Evolutionary conservation across 2,329 filamentous ascomycete species (phyloP), one percentile per base, ranked within the genome.

Genomic region (Geosmithia flava): DNA sequence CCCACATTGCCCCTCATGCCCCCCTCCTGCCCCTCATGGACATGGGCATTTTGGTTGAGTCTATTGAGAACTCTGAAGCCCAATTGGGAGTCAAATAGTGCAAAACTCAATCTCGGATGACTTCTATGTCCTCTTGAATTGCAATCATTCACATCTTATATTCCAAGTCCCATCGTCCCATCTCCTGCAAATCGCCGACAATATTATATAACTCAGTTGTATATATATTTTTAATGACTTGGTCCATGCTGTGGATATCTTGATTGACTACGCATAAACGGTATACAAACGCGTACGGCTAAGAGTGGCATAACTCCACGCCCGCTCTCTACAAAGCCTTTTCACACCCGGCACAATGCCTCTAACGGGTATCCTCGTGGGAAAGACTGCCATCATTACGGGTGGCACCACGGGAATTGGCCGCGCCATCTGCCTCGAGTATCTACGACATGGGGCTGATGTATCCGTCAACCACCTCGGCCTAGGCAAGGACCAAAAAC

Each of bases 321-420:
- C 3, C 33, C 11, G 33, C 11, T 16, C 33, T 37, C 6, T 11
- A 30, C 20, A 27, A 20, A 27, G 10, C 6, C 43, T 44, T 44
- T 19, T 30, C 29, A n/a, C 29, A 44, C 23, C 44, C 13, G 44
- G 16, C 44, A 45, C 30, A 50, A 75, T 75, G 71, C 60, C 69
- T 43, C 58, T 66, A 17, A 70, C 70, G 20, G 59, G 62, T 54
- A 74, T 93, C 55, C 79, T 94, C 49, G 61, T 68, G 48, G 80
- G 78, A 63, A 94, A 94, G 66, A 83, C 82, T 13, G 87, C 87
- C 65, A 85, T 88, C 61, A 88, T 95, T 58, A 95, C 88, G 0
- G 88, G 89, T 53, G 88, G 86, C 49, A 83, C 84, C 3, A 94
- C 87, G 1, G 88, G 88, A 48, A 95, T 95, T 57, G 89, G 89